Base-by-base conservation (phyloP, 768 basidiomycete genomes). In the Lentinula aciculospora region DNA sequence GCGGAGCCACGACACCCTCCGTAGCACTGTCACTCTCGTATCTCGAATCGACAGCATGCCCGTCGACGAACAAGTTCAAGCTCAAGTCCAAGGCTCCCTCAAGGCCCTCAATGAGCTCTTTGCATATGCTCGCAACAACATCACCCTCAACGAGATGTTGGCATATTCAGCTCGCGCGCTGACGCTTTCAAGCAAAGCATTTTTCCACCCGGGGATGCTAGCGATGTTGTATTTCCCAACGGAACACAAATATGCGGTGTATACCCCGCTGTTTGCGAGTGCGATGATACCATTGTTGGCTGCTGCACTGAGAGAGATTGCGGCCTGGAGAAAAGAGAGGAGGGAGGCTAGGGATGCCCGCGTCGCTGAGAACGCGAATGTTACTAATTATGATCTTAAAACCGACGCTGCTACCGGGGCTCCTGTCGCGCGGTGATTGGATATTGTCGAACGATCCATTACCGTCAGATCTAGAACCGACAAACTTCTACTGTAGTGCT, bases 191-290 rank as follows among this genome's bases (percentile, higher is more conserved):
- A 91, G 89, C 1, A 81, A 86, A 40, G 96, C 97, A 3, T 98
- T 97, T 77, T 98, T 97, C 74, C 92, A 94, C 69, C 97, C 96
- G 0, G 91, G 89, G 19, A 97, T 98, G 94, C 74, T 98, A 63
- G 94, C 93, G 13, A 72, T 98, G 67, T 78, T 99, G 21, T 99
- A 99, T 71, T 98, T 98, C 72, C 97, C 97, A 21, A 87, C 93
- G 19, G 97, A 98, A 67, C 97, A 98, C 75, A 98, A 91, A 68
- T 95, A 94, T 69, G 95, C 95, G 2, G 93, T 99, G 8, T 98
- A 98, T 69, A 88, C 92, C 0, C 96, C 97, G 0, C 72, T 99
- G 32, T 98, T 99, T 68, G 96, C 92, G 2, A 94, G 93, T 48
- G 81, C 94, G 6, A 78, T 90, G 2, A 87, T 95, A 28, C 94